Conservation (phyloP, 352 stramenopile species). For the Phytophthora hybrid region DNA sequence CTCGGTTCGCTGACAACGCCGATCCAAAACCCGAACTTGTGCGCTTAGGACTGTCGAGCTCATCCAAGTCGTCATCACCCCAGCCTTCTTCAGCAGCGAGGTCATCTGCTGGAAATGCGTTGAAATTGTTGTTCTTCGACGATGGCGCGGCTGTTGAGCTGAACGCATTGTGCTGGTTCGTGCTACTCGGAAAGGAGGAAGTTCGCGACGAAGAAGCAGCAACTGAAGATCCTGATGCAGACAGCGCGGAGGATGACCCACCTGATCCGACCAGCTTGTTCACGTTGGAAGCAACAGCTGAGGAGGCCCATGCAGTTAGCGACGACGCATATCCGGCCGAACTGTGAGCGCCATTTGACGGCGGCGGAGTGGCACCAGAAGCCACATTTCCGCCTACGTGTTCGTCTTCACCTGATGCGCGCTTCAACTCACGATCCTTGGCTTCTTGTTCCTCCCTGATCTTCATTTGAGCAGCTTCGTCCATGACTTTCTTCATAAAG, state of each 20-base stretch:
- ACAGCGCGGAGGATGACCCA: constrained; percentile 34
- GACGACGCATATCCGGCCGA: constrained; percentile 69
- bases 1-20: constrained; percentile 39
- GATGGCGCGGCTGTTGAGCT: constrained; percentile 24
- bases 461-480: constrained; percentile 85
- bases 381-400: constrained; percentile 22
- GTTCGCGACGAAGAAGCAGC: constrained; percentile 35
- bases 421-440: constrained; percentile 67
- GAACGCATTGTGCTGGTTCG: constrained; percentile 26
- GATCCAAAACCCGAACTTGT: constrained; percentile 37
- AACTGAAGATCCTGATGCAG: constrained; percentile 19
- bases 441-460: constrained; percentile 73
- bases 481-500: constrained; percentile 86
- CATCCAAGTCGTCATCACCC: constrained; percentile 71
- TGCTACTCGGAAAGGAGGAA: constrained; percentile 33
- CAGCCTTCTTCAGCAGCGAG: constrained; percentile 66
- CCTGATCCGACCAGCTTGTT: constrained; percentile 69
- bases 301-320: constrained; percentile 80
- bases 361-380: constrained; percentile 12
- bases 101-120: constrained; percentile 55
- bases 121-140: constrained; percentile 41
- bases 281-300: constrained; percentile 72
- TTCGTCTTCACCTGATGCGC: constrained; percentile 42
- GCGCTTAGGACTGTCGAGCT: constrained; percentile 51
- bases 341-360: constrained; percentile 38